These are phyloP conservation scores for Aspergillus taichungensis DNA, from an alignment of 495 filamentous ascomycete species.

Conservation along the genomic window DNA sequence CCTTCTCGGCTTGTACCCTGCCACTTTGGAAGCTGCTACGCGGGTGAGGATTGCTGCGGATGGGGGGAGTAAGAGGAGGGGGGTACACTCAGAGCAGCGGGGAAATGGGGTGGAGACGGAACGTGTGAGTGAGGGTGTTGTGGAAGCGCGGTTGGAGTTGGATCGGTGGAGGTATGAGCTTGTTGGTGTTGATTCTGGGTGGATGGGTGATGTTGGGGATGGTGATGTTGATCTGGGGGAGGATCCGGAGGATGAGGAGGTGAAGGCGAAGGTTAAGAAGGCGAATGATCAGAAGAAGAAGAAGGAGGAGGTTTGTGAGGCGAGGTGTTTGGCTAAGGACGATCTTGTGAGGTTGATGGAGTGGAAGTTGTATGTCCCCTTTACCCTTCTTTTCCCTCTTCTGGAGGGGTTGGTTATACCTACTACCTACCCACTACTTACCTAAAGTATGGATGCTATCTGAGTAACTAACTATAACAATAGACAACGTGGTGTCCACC, in stretches of 20 bases:
- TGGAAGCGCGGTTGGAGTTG: constrained; percentile 16
- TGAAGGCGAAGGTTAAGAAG: background rate
- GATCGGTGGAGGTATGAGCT: constrained; percentile 30
- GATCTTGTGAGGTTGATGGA: constrained; percentile 41
- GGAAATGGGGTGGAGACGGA: too few relatives aligned
- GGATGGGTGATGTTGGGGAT: constrained; percentile 1
- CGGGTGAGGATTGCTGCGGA: too few relatives aligned
- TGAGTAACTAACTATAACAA: background rate
- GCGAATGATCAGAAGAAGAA: too few relatives aligned
- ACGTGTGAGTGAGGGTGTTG: constrained; percentile 2
- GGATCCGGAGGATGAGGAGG: constrained; percentile 24
- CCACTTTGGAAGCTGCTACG: constrained; percentile 19
- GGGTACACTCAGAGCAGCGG: background rate
- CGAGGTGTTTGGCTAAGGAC: too few relatives aligned
- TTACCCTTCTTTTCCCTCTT: constrained; percentile 3
- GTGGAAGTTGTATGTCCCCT: constrained; percentile 65
- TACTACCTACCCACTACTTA: too few relatives aligned
- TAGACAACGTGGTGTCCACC: constrained; percentile 56
- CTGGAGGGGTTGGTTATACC: background rate
- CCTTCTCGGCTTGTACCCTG: constrained; percentile 23
- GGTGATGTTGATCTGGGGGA: background rate
- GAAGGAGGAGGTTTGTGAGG: too few relatives aligned
- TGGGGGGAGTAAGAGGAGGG: constrained; percentile 7
- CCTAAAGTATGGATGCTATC: too few relatives aligned
- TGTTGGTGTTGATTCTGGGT: constrained; percentile 13